Base-by-base conservation (phyloP, 768 basidiomycete species). In the Jaapia argillacea region DNA sequence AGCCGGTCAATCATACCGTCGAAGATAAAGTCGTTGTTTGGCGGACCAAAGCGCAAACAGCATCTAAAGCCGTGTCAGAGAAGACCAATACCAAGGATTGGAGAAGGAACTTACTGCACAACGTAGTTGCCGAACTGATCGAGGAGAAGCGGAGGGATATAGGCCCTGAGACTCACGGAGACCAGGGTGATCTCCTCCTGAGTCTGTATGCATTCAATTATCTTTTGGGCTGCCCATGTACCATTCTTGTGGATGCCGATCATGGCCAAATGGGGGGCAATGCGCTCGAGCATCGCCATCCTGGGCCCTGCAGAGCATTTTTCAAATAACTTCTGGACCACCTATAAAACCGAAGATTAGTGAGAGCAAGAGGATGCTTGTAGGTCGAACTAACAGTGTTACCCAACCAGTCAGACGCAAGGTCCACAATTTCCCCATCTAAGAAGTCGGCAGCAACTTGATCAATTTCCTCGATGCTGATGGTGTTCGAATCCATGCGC, bases 161-260 rank as follows among this genome's bases (percentile, higher is more conserved):
- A 99, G 0, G 96, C 81, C 46, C 87, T 71, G 47, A 99, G 64
- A 58, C 94, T 86, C 58, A 85, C 81, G 36, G 87, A 79, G 54
- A 99, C 81, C 31, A 94, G 62, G 4, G 71, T 71, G 43, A 92
- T 75, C 60, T 99, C 96, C 43, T 96, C 91, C 14, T 85, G 80
- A 24, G 74, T 81, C 45, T 81, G 77, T 36, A 92, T 87, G 48
- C 91, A 94, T 65, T 97, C 92, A 46, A 98, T 98, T 57, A 96
- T 91, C 73, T 97, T 98, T 64, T 99, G 96, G 3, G 93, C 93
- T 2, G 94, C 94, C 96, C 96, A 98, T 1, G 96, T 99, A 23
- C 96, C 96, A 52, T 99, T 98, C 71, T 98, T 98, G 71, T 99
- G 96, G 44, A 94, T 92, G 22, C 96, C 96, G 50, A 98, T 96